These are phyloP conservation scores for Cyclotella choctawhatcheeana DNA, from an alignment of 108 stramenopile species.

Conservation along the genomic window DNA sequence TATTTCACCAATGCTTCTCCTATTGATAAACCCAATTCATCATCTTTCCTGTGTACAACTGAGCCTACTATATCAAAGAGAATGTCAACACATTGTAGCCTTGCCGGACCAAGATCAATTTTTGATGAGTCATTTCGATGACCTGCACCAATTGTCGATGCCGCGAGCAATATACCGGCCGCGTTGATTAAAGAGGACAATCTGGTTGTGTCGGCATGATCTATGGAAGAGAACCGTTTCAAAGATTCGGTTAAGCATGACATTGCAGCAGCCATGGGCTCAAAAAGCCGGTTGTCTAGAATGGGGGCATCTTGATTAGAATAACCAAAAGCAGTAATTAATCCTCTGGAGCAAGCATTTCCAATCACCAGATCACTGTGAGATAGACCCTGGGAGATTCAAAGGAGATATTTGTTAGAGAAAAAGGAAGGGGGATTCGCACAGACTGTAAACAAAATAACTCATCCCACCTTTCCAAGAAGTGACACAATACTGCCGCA, in stretches of 20 bases:
- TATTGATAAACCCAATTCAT: conserved; percentile 69
- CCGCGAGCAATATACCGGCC: conserved; percentile 63
- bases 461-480: conserved; percentile 46
- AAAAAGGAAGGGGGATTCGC: no score
- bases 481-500: conserved; percentile 42
- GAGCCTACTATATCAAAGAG: conserved; percentile 72
- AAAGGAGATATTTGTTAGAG: background rate
- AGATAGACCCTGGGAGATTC: conserved; percentile 25
- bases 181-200: conserved; percentile 56
- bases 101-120: conserved; percentile 49
- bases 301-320: conserved; percentile 58
- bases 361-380: conserved; percentile 68
- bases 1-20: conserved; percentile 81
- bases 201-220: conserved; percentile 62
- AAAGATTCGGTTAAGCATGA: conserved; percentile 46
- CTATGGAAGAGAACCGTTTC: conserved; percentile 63
- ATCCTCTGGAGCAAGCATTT: conserved; percentile 63
- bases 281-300: conserved; percentile 47
- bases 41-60: conserved; percentile 69
- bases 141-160: conserved; percentile 58
- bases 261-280: conserved; percentile 47
- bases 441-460: background rate
- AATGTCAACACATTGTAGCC: conserved; percentile 64
- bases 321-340: conserved; percentile 68
- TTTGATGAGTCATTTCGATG: no score